These are phyloP conservation scores for Pyricularia grisea DNA, from an alignment of 2,329 filamentous ascomycete species.

Conservation along the genomic window DNA sequence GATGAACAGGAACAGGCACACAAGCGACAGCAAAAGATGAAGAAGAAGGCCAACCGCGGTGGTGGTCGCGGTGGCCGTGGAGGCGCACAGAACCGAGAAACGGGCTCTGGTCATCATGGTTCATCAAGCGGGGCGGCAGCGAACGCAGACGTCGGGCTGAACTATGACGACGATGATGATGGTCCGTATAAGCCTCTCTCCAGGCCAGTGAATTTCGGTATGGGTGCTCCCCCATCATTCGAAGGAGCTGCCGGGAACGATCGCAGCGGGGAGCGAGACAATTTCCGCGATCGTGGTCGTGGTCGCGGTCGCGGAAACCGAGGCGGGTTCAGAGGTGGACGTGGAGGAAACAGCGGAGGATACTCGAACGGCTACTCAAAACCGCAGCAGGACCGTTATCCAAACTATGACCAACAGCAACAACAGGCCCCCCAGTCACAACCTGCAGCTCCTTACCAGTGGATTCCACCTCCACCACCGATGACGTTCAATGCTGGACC, in stretches of 20 bases:
- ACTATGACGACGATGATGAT: constrained; percentile 60
- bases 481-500: neutral
- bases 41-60: constrained; percentile 34
- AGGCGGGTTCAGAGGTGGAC: constrained; percentile 17
- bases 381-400: neutral
- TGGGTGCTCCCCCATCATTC: constrained; percentile 35
- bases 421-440: neutral
- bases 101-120: neutral
- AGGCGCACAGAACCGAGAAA: neutral
- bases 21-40: constrained; percentile 60
- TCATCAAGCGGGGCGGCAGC: neutral
- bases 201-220: constrained; percentile 55
- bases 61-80: constrained; percentile 13
- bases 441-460: neutral
- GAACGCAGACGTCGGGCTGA: constrained; percentile 34
- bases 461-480: constrained; percentile 1
- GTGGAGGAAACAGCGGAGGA: constrained; percentile 25
- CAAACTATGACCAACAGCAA: neutral
- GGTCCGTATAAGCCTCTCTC: constrained; percentile 64
- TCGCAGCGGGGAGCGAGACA: constrained; percentile 32
- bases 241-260: constrained; percentile 14
- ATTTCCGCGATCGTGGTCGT: constrained; percentile 35
- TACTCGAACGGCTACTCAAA: constrained; percentile 8
- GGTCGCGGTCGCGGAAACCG: constrained; percentile 23
- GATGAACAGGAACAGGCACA: constrained; percentile 88